These are phyloP conservation scores for Kalanchoe fedtschenkoi DNA, from an alignment of 164 flowering plant species.

Conservation along the genomic window DNA sequence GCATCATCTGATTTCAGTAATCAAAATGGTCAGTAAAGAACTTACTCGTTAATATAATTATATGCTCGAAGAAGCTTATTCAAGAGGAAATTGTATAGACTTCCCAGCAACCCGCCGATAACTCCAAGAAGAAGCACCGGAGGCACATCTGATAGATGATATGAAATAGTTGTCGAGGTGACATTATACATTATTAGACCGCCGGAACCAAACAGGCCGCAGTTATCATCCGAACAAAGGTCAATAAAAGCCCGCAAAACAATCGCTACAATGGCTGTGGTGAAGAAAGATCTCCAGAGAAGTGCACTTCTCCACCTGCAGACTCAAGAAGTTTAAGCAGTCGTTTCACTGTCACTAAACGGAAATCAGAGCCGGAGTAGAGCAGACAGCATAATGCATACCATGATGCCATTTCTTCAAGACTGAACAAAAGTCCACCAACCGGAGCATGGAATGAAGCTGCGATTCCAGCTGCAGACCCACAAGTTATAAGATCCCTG, in stretches of 20 bases:
- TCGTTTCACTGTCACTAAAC: neutral
- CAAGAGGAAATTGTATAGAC: conserved; percentile 57
- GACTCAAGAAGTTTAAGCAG: conserved; percentile 8
- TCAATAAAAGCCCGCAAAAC: conserved; percentile 68
- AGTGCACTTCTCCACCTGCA: conserved; percentile 97
- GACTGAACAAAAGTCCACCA: conserved; percentile 84
- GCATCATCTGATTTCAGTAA: neutral
- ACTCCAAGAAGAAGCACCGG: conserved; percentile 70
- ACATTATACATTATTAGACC: conserved; percentile 89
- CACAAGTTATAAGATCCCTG: conserved; percentile 84
- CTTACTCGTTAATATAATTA: conserved; percentile 64
- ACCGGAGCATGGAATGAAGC: conserved; percentile 95
- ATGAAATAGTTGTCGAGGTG: conserved; percentile 42
- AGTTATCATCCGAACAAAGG: conserved; percentile 58
- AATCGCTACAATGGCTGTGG: conserved; percentile 76
- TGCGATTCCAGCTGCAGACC: conserved; percentile 91
- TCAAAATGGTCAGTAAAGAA: neutral
- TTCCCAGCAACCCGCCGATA: conserved; percentile 73
- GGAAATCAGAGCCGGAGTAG: neutral
- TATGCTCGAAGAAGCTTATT: conserved; percentile 57
- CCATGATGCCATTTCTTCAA: conserved; percentile 96
- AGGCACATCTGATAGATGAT: conserved; percentile 69
- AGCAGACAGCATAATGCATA: conserved; percentile 13
- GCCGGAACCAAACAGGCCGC: conserved; percentile 93
- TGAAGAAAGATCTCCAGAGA: conserved; percentile 82